A percentile compares a stretch with the other conserved stretches of the same genome.
These are phyloP conservation scores for Aotearoamyces nothofagi DNA, from an alignment of 2,329 filamentous ascomycete species.

Conservation along the genomic window DNA sequence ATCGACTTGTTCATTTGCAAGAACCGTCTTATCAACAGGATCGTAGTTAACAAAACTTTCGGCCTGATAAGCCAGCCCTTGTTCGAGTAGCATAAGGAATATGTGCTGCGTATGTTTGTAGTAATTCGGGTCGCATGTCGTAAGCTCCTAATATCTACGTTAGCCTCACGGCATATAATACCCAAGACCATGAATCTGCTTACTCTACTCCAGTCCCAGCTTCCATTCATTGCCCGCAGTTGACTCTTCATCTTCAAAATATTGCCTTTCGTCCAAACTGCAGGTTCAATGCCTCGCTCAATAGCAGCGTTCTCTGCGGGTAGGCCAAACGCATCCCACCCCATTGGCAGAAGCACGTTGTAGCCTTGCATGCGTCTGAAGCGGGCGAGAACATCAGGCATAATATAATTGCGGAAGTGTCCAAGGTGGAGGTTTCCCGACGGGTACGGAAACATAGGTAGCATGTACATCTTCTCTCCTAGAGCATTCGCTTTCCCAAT, in stretches of 20 bases:
- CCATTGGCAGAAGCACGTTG: slow-evolving; percentile 74
- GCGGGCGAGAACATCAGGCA: slow-evolving; percentile 71
- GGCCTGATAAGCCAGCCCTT: slow-evolving; percentile 67
- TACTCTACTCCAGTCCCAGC: slow-evolving; percentile 73
- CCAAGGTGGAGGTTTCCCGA: slow-evolving; percentile 78
- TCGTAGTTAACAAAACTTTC: slow-evolving; percentile 84
- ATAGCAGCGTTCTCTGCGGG: slow-evolving; percentile 87
- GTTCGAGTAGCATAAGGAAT: slow-evolving; percentile 62
- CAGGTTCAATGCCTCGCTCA: slow-evolving; percentile 64
- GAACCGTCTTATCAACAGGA: slow-evolving; percentile 73
- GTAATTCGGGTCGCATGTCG: slow-evolving; percentile 71
- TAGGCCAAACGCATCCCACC: slow-evolving; percentile 85
- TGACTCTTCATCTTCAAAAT: slow-evolving; percentile 78
- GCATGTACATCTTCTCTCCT: slow-evolving; percentile 44
- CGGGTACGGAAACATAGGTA: slow-evolving; percentile 90
- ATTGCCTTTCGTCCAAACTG: slow-evolving; percentile 65
- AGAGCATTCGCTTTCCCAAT: not conserved
- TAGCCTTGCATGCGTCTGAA: slow-evolving; percentile 62
- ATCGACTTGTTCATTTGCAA: slow-evolving; percentile 91
- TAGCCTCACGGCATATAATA: slow-evolving; percentile 3
- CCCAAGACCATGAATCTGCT: no score
- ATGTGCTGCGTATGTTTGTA: slow-evolving; percentile 83
- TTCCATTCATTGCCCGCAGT: slow-evolving; percentile 62
- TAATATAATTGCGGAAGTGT: slow-evolving; percentile 78
- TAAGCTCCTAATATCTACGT: slow-evolving; percentile 46